Conservation (phyloP, 208 protist genomes). For the Trichomonas gallinae region DNA sequence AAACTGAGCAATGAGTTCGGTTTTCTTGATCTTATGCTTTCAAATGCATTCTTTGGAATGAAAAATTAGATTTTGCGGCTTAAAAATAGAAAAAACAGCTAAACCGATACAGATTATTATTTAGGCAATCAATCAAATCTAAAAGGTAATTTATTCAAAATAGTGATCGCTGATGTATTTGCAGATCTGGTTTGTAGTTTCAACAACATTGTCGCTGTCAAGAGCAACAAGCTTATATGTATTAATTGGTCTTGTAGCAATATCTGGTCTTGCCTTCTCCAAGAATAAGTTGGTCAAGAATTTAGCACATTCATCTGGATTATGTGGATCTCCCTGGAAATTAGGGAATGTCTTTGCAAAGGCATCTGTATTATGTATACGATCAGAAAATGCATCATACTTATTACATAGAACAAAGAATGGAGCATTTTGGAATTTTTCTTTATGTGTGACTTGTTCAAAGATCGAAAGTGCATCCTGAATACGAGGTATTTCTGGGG, state of each 20-base stretch:
- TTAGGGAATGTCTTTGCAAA: not conserved
- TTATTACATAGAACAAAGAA: conserved; percentile 16
- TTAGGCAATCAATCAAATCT: too few species aligned
- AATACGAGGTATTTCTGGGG: not conserved
- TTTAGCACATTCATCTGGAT: not conserved
- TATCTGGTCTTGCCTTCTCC: not conserved
- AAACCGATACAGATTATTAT: too few species aligned
- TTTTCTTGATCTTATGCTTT: too few species aligned
- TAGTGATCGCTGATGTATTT: not conserved
- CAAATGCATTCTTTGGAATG: too few species aligned
- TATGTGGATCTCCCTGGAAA: not conserved
- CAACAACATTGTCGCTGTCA: not conserved
- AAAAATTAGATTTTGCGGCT: too few species aligned
- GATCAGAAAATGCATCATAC: not conserved
- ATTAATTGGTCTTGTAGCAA: not conserved
- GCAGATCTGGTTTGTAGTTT: not conserved
- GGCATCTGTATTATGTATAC: not conserved
- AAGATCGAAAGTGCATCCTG: not conserved
- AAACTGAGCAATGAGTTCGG: too few species aligned
- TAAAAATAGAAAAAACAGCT: too few species aligned
- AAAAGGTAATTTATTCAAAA: not conserved
- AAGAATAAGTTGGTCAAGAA: not conserved
- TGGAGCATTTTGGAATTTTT: not conserved
- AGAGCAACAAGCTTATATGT: not conserved
- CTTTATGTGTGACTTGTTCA: not conserved